Conservation (phyloP, 2,329 filamentous ascomycete species). For the Penicillium sp. region DNA sequence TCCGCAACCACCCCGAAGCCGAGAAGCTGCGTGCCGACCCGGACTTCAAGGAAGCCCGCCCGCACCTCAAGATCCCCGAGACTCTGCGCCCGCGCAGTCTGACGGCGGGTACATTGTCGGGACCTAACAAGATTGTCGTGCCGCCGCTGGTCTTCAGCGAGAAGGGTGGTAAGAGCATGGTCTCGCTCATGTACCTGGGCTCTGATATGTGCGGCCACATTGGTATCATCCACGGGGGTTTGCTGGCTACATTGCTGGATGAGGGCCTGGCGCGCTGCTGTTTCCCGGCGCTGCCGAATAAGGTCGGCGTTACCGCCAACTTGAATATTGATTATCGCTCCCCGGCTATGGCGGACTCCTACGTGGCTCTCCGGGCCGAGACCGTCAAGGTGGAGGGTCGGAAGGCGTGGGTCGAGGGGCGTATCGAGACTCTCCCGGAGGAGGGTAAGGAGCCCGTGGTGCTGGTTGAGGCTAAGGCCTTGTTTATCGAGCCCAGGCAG, state of each 20-base stretch:
- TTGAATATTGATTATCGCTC: conserved; percentile 78
- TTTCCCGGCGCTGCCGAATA: conserved; percentile 82
- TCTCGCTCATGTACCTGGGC: conserved; percentile 75
- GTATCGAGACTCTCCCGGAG: conserved; percentile 72
- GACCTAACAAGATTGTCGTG: conserved; percentile 72
- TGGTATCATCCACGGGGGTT: conserved; percentile 83
- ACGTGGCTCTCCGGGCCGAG: conserved; percentile 73
- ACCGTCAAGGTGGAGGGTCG: conserved; percentile 85
- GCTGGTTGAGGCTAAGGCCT: conserved; percentile 75
- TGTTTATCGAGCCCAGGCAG: conserved; percentile 86
- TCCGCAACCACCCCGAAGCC: conserved; percentile 73
- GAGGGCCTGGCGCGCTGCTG: conserved; percentile 86
- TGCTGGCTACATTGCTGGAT: conserved; percentile 89
- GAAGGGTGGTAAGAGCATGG: conserved; percentile 64
- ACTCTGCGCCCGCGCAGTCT: conserved; percentile 70
- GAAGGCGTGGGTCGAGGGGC: conserved; percentile 90
- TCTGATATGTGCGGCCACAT: conserved; percentile 82
- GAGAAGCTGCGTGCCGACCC: conserved; percentile 64
- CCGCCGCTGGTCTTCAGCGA: conserved; percentile 78
- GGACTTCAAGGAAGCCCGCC: conserved; percentile 71
- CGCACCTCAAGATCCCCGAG: conserved; percentile 80
- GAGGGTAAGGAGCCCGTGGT: conserved; percentile 63
- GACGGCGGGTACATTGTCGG: conserved; percentile 75
- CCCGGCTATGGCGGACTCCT: conserved; percentile 72
- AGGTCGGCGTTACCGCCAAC: conserved; percentile 77